Conservation (phyloP, 2,329 filamentous ascomycete species). For the Moelleriella libera region DNA sequence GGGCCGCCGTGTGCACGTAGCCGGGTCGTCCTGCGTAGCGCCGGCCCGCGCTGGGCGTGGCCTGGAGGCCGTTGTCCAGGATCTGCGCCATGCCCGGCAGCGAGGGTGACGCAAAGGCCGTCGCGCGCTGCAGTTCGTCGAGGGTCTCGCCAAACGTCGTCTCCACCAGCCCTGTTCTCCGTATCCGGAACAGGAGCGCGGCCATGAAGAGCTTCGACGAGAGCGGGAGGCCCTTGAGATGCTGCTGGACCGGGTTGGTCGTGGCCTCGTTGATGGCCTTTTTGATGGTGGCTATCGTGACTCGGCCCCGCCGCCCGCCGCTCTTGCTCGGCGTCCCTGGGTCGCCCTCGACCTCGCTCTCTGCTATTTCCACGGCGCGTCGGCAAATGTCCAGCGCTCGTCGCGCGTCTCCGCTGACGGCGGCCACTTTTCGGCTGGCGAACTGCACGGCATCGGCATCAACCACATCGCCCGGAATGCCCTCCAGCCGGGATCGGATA, state of each 20-base stretch:
- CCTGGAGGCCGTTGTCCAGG: conserved; percentile 15
- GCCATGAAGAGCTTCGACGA: conserved; percentile 75
- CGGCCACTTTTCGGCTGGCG: conserved; percentile 88
- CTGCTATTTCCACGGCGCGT: conserved; percentile 86
- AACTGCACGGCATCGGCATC: conserved; percentile 92
- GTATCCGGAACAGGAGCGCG: conserved; percentile 63
- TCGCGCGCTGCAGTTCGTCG: conserved; percentile 48
- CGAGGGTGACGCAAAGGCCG: conserved; percentile 18
- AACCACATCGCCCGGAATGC: conserved; percentile 78
- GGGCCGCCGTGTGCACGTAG: conserved; percentile 54
- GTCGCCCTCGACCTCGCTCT: conserved; percentile 45
- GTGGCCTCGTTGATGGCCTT: conserved; percentile 92
- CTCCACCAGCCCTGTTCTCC: conserved; percentile 74
- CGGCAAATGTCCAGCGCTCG: conserved; percentile 91
- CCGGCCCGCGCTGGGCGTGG: conserved; percentile 10
- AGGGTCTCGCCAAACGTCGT: conserved; percentile 80
- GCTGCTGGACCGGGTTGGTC: conserved; percentile 80
- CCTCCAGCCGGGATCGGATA: conserved; percentile 83
- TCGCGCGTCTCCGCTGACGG: conserved; percentile 86
- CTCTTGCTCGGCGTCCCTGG: conserved; percentile 48
- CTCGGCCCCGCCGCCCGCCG: conserved; percentile 31
- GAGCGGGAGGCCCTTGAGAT: conserved; percentile 69
- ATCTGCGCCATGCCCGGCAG: conserved; percentile 22
- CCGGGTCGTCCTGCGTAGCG: conserved; percentile 17
- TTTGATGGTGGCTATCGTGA: conserved; percentile 88